Evolutionary conservation across 2,329 filamentous ascomycete genomes (phyloP), one percentile per base, ranked within the genome.

Genomic region (Seiridium unicorne): DNA sequence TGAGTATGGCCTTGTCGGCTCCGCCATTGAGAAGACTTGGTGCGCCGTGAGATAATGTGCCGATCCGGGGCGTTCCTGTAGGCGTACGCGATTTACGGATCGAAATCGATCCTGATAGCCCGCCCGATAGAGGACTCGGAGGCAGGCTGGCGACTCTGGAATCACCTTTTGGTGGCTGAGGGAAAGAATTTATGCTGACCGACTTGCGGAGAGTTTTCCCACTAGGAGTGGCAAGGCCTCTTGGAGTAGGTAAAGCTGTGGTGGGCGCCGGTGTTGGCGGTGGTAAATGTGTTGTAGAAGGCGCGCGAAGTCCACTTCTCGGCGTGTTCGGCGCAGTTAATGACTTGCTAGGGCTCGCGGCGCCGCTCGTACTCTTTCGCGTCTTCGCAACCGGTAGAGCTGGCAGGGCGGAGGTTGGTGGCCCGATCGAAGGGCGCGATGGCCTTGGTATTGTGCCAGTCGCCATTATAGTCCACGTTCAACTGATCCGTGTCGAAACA

Each of bases 171-270:
- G 94, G 94, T 11, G 94, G 94, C 65, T 96, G 91, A 36, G 94
- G 94, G 70, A 98, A 97, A 1, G 92, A 89, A 71, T 93, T 94
- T 70, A 97, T 96, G 81, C 93, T 97, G 69, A 96, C 89, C 1
- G 91, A 91, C 76, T 96, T 96, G 63, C 93, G 87, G 59, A 97
- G 76, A 1, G 88, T 86, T 74, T 89, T 93, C 34, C 87, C 86
- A 4, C 85, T 87, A 11, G 86, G 76, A 42, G 79, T 79, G 7
- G 86, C 81, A 5, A 81, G 75, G 2, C 83, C 79, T 61, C 84
- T 84, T 18, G 85, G 78, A 13, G 85, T 80, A 4, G 85, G 83
- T 9, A 89, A 75, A 55, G 81, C 79, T 4, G 83, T 81, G 8
- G 79, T 79, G 5, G 84, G 78, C 42, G 81, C 78, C 36, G 84